Conservation (phyloP, 139 green algal genomes). For the Coccomyxa sp. region DNA sequence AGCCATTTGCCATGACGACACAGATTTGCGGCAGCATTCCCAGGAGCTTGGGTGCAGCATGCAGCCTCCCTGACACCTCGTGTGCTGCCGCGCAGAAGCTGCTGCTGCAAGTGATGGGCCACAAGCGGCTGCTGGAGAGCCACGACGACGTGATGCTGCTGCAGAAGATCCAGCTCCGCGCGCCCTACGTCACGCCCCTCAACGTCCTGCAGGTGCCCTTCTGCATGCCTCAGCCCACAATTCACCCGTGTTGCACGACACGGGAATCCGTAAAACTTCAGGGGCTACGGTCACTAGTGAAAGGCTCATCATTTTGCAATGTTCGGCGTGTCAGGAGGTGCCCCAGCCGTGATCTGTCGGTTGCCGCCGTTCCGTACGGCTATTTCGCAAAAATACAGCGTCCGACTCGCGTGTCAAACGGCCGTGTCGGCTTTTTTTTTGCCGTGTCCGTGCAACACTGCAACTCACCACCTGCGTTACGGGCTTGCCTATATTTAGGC, state of each 20-base stretch:
- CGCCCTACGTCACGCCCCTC: constrained; percentile 88
- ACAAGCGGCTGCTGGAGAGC: constrained; percentile 57
- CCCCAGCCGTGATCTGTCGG: background rate
- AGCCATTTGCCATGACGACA: no score
- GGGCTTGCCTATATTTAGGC: no score
- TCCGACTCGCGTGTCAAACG: background rate
- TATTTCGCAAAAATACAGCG: background rate
- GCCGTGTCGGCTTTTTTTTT: no score
- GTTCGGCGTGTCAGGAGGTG: background rate
- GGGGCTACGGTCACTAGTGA: no score
- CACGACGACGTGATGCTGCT: constrained; percentile 68
- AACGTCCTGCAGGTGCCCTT: constrained; percentile 95
- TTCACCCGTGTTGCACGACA: no score
- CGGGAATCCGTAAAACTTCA: no score
- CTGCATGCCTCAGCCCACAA: no score
- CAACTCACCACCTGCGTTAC: no score
- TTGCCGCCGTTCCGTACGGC: background rate
- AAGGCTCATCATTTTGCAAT: background rate
- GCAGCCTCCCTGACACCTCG: no score
- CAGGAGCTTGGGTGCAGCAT: no score
- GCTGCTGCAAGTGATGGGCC: constrained; percentile 59
- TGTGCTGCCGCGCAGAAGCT: background rate
- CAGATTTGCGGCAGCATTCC: no score
- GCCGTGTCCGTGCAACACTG: no score
- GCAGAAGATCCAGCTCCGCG: constrained; percentile 80